Evolutionary conservation across 257 asterid species (phyloP).

Genomic region (Coffea canephora): DNA sequence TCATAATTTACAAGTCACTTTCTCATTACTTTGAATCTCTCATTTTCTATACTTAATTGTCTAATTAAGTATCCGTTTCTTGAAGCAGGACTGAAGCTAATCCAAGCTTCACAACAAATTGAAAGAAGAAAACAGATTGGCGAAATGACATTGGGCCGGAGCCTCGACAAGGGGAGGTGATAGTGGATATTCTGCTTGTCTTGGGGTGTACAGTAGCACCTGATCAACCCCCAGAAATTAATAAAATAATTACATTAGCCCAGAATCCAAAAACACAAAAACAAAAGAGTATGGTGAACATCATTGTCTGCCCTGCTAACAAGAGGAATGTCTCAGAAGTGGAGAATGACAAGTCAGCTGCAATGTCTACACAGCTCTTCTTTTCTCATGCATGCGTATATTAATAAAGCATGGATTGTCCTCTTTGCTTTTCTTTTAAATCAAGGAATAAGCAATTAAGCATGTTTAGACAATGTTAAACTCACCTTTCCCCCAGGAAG

Average conservation of each 20-base stretch:
- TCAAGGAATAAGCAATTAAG: not conserved
- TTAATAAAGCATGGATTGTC: not conserved
- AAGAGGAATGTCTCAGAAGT: slow-evolving; percentile 4
- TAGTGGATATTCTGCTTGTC: not conserved
- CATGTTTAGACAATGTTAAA: slow-evolving; percentile 5
- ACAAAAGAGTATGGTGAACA: not conserved
- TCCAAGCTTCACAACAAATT: not conserved
- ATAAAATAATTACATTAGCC: too few relatives aligned
- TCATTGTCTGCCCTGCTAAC: not conserved
- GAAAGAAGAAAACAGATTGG: not conserved
- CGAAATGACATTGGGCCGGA: not conserved
- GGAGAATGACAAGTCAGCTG: not conserved
- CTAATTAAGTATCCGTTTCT: not conserved
- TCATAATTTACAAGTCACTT: too few relatives aligned
- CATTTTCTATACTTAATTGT: too few relatives aligned
- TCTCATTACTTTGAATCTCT: too few relatives aligned
- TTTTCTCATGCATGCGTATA: not conserved
- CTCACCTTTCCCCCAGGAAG: slow-evolving; percentile 94
- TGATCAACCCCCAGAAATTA: too few relatives aligned
- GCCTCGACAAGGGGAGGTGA: not conserved
- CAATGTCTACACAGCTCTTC: not conserved
- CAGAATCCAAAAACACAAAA: not conserved
- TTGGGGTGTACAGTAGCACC: not conserved
- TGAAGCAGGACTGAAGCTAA: not conserved
- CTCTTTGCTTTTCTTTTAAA: too few relatives aligned